Base-by-base conservation (phyloP, 2,329 filamentous ascomycete genomes). In the Diplodia mutila region DNA sequence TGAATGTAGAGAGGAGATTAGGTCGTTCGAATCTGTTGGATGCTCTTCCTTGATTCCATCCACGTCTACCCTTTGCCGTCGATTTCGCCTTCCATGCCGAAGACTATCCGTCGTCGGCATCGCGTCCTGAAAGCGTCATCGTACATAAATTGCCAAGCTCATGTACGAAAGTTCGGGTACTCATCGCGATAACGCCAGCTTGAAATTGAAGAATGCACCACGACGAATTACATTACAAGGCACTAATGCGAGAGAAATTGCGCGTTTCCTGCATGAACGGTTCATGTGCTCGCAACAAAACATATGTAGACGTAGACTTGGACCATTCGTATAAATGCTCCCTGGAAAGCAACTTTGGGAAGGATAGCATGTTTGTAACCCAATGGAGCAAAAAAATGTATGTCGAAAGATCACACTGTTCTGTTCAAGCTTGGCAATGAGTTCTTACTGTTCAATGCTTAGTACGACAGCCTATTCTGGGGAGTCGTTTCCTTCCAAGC, bases 401-500 rank as follows among this genome's bases (percentile, higher is more conserved):
- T 37, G 11, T 37, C 34, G 11, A 37, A 37, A 3, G 34, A 37
- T 9, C 11, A 9, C 1, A n/a, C 7, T 46, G 4, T 21, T 3
- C n/a, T n/a, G 8, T n/a, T 46, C 18, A 4, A n/a, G 18, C 18
- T 46, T 18, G 42, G 39, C 8, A 42, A 42, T n/a, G 18, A 90
- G 69, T 90, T 88, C 70, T 93, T 90, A 73, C 16, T 18, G 16
- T 46, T 46, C 18, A 37, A 37, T 37, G 34, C 11, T 37, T 37
- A 37, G 34, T 37, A 18, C 42, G 4, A 21, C 2, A 9, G 42
- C n/a, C 42, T 21, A 21, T 21, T 46, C 12, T 14, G n/a, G n/a
- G n/a, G n/a, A 83, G 80, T 49, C 25, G 54, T 11, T 21, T 53
- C 25, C 23, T 63, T 57, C 59, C 42, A 66, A 32, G 39, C 52